Evolutionary conservation across 108 stramenopile species (phyloP).

Genomic region (Nitzschia sp.): DNA sequence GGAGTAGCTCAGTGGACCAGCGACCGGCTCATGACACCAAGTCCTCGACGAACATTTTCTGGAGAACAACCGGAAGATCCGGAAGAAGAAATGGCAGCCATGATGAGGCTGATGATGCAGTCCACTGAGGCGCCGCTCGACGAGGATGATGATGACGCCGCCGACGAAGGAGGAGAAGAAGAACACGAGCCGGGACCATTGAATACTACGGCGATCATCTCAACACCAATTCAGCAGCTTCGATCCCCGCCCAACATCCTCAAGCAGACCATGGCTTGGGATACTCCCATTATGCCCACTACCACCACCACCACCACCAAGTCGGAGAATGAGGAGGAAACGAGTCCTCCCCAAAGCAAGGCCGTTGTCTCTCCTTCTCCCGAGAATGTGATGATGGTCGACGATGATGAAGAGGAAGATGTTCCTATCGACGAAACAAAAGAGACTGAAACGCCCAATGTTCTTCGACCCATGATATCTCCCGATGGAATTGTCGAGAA

Average conservation of each 20-base stretch:
- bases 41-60: not conserved
- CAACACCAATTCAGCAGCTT: constrained; percentile 1
- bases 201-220: not conserved
- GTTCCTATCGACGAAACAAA: not conserved
- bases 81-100: not conserved
- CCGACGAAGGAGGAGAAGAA: not conserved
- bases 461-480: not conserved
- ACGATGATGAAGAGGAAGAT: not conserved
- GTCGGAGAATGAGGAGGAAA: no score
- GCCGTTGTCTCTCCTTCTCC: not conserved
- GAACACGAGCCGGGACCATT: not conserved
- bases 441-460: not conserved
- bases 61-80: not conserved
- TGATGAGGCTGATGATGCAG: no score
- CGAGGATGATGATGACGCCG: not conserved
- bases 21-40: not conserved
- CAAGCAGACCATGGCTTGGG: constrained; percentile 11
- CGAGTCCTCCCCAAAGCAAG: not conserved
- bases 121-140: no score
- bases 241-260: not conserved
- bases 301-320: no score
- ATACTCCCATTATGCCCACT: not conserved
- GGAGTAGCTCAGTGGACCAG: not conserved
- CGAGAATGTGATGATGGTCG: not conserved
- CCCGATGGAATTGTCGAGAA: not conserved